phyloP scores from a whole-genome alignment of 2,329 filamentous ascomycete genomes.

The Exophiala dermatitidis region DNA sequence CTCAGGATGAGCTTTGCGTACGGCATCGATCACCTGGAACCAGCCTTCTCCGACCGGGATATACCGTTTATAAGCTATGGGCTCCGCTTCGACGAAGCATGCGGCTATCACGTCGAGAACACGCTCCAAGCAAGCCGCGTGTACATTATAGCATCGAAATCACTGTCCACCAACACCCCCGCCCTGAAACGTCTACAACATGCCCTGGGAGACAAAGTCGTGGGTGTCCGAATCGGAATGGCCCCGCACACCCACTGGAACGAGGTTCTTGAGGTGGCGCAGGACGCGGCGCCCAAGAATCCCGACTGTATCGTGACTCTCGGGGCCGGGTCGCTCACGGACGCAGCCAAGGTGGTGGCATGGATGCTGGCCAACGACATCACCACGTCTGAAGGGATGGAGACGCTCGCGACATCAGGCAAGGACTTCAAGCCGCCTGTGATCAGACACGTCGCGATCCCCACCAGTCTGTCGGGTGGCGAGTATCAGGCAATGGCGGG shows the following conservation, averaged over 20 bases:
- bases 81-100: constrained; percentile 41
- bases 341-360: constrained; percentile 49
- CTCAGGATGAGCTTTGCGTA: constrained; percentile 12
- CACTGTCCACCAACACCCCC: constrained; percentile 43
- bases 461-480: constrained; percentile 38
- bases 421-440: constrained; percentile 13
- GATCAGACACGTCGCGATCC: constrained; percentile 32
- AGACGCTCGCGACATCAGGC: constrained; percentile 31
- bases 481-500: constrained; percentile 39
- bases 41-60: constrained; percentile 33
- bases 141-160: constrained; percentile 48
- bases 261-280: constrained; percentile 44
- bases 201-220: constrained; percentile 39
- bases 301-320: constrained; percentile 48
- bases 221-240: constrained; percentile 46
- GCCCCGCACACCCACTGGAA: constrained; percentile 49
- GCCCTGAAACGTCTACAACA: constrained; percentile 38
- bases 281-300: constrained; percentile 10
- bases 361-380: constrained; percentile 46
- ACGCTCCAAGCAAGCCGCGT: constrained; percentile 42
- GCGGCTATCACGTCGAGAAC: constrained; percentile 39
- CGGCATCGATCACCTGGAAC: constrained; percentile 32
- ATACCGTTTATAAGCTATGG: constrained; percentile 44
- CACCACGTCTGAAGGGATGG: constrained; percentile 35
- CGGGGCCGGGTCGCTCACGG: constrained; percentile 51